Evolutionary conservation across 2,329 filamentous ascomycete genomes (phyloP), one percentile per base, ranked within the genome.

Genomic region (Colletotrichum horii): DNA sequence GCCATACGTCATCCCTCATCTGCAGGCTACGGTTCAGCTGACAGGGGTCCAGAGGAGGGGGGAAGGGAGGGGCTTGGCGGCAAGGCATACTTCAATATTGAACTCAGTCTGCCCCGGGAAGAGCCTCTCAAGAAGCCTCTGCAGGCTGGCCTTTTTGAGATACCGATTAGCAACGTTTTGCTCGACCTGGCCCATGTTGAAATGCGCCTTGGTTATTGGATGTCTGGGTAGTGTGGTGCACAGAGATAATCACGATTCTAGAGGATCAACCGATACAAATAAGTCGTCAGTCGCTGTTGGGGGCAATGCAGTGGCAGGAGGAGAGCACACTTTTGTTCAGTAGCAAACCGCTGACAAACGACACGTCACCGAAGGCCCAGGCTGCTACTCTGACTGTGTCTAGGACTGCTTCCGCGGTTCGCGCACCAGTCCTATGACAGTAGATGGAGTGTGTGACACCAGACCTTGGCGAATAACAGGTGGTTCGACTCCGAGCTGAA

Each of bases 1-100:
- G 77, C 80, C 80, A 82, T 55, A 81, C 80, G 75, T 82, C 80
- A 24, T 82, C 78, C 73, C 76, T 80, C 79, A 81, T 75, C 81
- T 82, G 72, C 70, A 67, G n/a, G 58, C 66, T 34, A 55, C 64
- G 15, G 12, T 74, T 79, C 60, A 77, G 73, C 65, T 12, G 34
- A 34, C 52, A 26, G 38, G 66, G 36, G 4, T 28, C 15, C 4
- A 58, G 30, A 24, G 24, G 52, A 22, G 43, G 34, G 61, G 61
- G 61, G 14, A 38, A 26, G 16, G 61, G 34, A 19, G n/a, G 34
- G 30, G 22, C 32, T 34, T 65, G 34, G n/a, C 32, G 12, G 22
- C 9, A 38, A 48, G 26, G 65, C 78, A 43, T 77, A 82, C 81
- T 61, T 78, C 73, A 58, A 83, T 83, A 52, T 77, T 80, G 71